phyloP scores from a whole-genome alignment of 2,329 filamentous ascomycete species.

The Paecilomyces sp. region DNA sequence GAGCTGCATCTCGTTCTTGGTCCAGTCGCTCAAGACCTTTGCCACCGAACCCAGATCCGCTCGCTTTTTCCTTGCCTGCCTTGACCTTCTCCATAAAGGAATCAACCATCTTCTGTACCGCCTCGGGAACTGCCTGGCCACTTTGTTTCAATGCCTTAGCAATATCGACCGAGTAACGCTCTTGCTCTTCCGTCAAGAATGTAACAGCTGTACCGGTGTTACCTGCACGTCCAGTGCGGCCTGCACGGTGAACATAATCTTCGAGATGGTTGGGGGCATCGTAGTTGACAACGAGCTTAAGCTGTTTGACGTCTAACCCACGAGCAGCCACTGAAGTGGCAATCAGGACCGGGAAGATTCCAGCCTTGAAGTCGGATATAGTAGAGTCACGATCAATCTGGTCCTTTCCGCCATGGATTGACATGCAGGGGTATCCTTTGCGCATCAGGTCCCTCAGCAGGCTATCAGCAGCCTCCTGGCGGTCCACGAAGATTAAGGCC shows the following conservation, averaged over 20 bases:
- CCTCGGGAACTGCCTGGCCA: constrained; percentile 71
- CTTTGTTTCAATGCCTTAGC: constrained; percentile 90
- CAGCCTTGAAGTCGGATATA: constrained; percentile 88
- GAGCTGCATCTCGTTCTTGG: constrained; percentile 80
- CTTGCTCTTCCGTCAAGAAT: constrained; percentile 85
- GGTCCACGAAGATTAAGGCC: constrained; percentile 83
- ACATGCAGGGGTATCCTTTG: constrained; percentile 85
- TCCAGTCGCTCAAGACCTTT: constrained; percentile 90
- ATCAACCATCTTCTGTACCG: constrained; percentile 53
- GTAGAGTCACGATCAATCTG: constrained; percentile 89
- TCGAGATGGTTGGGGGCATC: constrained; percentile 91
- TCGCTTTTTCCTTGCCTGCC: constrained; percentile 79
- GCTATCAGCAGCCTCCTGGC: constrained; percentile 82
- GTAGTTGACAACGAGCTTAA: constrained; percentile 94
- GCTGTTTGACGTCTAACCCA: constrained; percentile 89
- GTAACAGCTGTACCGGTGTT: constrained; percentile 94
- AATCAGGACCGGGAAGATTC: constrained; percentile 80
- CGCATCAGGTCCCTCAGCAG: constrained; percentile 69
- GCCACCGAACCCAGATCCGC: constrained; percentile 80
- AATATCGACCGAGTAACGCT: constrained; percentile 81
- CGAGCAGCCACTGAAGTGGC: constrained; percentile 93
- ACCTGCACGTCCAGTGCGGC: constrained; percentile 87
- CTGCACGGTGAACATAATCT: constrained; percentile 92
- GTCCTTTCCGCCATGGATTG: constrained; percentile 89
- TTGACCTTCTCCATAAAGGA: constrained; percentile 86